Conservation (phyloP, 106 monocot genomes). For the Dactylorhiza incarnata region DNA sequence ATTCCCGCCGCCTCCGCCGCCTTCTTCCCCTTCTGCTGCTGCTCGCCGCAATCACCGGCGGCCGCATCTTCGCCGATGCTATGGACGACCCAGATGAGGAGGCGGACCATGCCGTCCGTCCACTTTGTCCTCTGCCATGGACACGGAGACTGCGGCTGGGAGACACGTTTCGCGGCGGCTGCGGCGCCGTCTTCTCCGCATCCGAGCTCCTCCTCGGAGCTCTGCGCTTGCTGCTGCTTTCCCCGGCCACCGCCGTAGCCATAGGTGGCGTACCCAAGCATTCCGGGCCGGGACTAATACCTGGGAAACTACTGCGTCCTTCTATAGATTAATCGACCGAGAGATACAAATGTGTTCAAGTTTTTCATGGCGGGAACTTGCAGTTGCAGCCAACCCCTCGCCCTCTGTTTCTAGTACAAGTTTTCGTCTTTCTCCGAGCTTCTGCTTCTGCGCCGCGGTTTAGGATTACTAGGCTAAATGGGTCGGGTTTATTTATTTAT, state of each 20-base stretch:
- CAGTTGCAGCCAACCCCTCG: background rate
- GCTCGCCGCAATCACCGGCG: conserved; percentile 7
- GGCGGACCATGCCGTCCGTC: conserved; percentile 85
- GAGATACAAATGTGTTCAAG: background rate
- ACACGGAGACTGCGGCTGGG: conserved; percentile 15
- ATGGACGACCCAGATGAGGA: conserved; percentile 76
- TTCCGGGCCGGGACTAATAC: background rate
- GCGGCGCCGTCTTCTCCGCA: conserved; percentile 11
- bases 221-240: conserved; percentile 18
- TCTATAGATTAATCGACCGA: background rate
- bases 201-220: conserved; percentile 19
- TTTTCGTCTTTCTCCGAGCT: background rate
- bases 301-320: background rate
- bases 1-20: conserved; percentile 17
- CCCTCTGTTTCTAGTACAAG: background rate
- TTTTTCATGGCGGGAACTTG: background rate
- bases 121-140: conserved; percentile 97
- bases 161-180: background rate
- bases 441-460: background rate
- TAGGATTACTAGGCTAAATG: background rate
- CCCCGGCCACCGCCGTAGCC: conserved; percentile 1
- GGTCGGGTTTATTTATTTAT: too few species aligned
- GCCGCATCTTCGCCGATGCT: conserved; percentile 59
- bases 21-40: background rate
- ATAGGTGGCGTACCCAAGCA: background rate